Evolutionary conservation across 2,329 filamentous ascomycete species (phyloP), one percentile per base, ranked within the genome.

Genomic region (Hymenoscyphus infarciens): DNA sequence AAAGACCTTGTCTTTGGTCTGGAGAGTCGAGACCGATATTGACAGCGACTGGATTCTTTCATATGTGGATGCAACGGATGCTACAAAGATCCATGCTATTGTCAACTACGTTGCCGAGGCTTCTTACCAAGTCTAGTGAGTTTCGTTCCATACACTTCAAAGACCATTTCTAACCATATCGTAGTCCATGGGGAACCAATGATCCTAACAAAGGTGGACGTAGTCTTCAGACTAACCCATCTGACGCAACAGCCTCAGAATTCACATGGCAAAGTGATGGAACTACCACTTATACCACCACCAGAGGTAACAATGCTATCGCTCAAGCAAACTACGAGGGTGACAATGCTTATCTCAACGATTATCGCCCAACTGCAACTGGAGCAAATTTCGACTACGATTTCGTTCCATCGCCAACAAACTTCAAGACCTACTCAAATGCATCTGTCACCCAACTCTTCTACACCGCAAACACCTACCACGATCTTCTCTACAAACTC

Each of bases 361-460:
- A 82, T 73, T 82, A 82, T 67, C 80, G 83, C 6, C 83, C 84
- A 0, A 67, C 72, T 49, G 78, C 75, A 65, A 52, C 74, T 25
- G 66, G 42, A 2, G 60, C 68, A 11, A 74, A 77, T 58, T 87
- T 86, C 58, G 74, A 78, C 68, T 83, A 80, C 67, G 67, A 73
- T n/a, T 82, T 77, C 70, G 72, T 74, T 16, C 67, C 73, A 1
- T 69, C 66, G 55, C 67, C 72, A 54, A 71, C 76, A 1, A 66
- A 77, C 39, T 77, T 77, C 1, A 69, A 69, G 19, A 66, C 65
- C 1, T 87, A 86, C 71, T 73, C 75, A 3, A 80, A 86, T 56
- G 82, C 83, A 1, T 84, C 84, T 0, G 75, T 83, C 59, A 80
- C 82, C 0, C 84, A 87, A 73, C 78, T 86, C 5, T 87, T 85